Base-by-base conservation (phyloP, 2,329 filamentous ascomycete genomes). In the Epichloe festucae region DNA sequence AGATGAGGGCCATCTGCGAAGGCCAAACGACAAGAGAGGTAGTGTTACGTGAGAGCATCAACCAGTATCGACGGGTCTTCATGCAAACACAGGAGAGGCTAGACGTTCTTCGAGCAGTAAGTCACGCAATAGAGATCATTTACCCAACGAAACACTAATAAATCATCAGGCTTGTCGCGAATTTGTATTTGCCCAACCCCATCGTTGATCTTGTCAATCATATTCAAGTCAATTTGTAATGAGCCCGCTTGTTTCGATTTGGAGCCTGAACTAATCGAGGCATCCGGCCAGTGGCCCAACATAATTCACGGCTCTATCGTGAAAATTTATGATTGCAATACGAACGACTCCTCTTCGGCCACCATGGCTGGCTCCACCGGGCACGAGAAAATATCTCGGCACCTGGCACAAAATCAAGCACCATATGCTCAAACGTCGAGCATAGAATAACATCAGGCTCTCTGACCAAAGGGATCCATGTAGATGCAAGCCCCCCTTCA, bases 1-100 rank as follows among this genome's bases (percentile, higher is more conserved):
- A 89, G 65, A 96, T 98, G 91, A 93, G 90, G 65, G 88, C 87
- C 53, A 96, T 98, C 52, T 97, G 93, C 68, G 89, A 91, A 54
- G 93, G 93, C 27, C 82, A 79, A 49, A 85, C 82, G 57, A 87
- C 84, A 36, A 84, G 81, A 61, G 76, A 79, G 50, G 78, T 80
- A 19, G 87, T 98, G 46, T 77, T 98, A 42, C 76, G 82, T 51
- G 84, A 95, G 66, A 95, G 86, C 64, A 73, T 98, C 52, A 79
- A 84, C 54, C 88, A 93, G 71, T 98, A 97, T 66, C 82, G 84
- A 48, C 81, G 83, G 50, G 88, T 96, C 14, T 98, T 91, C 69
- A 74, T 85, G 59, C 86, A 90, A 62, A 90, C 89, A 1, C 79
- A 83, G 60, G 81, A 86, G 64, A 83, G 87, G 63, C 78, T 95